Base-by-base conservation (phyloP, 2,329 filamentous ascomycete genomes). In the Stemphylium vesicarium region DNA sequence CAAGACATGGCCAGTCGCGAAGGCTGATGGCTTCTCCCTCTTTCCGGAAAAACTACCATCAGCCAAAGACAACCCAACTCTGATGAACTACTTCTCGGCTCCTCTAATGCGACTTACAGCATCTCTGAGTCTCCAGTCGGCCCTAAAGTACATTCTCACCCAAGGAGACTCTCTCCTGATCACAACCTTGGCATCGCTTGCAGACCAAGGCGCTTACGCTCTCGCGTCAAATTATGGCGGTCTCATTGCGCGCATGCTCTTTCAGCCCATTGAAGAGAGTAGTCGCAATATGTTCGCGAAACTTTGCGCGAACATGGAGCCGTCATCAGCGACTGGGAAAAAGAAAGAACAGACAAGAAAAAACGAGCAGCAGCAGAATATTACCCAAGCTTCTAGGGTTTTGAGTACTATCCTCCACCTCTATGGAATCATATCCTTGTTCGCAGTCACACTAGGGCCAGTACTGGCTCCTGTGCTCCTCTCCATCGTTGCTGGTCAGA, bases 181-280 rank as follows among this genome's bases (percentile, higher is more conserved):
- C 60, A 88, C 90, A 13, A 78, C 88, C 11, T 82, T 98, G 53
- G 88, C 93, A 6, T 87, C 87, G 0, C 84, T 95, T 1, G 81
- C 86, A 37, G 89, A 93, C 4, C 95, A 98, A 78, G 95, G 95
- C 12, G 87, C 92, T 32, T 99, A 98, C 71, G 92, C 93, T 0
- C 83, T 99, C 4, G 95, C 94, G 47, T 92, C 92, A 66, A 99
- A 98, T 75, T 99, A 82, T 73, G 95, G 95, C 18, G 91, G 93
- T 2, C 84, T 99, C 0, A 79, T 96, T 24, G 95, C 95, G 0
- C 86, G 95, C 3, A 85, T 98, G 60, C 79, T 99, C 45, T 94
- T 99, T 73, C 95, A 98, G 69, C 96, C 95, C 7, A 86, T 99
- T 56, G 95, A 99, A 75, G 96, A 99, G 76, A 94, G 89, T 73